Evolutionary conservation across 2,329 filamentous ascomycete genomes (phyloP).

Genomic region (Monilinia fructigena): DNA sequence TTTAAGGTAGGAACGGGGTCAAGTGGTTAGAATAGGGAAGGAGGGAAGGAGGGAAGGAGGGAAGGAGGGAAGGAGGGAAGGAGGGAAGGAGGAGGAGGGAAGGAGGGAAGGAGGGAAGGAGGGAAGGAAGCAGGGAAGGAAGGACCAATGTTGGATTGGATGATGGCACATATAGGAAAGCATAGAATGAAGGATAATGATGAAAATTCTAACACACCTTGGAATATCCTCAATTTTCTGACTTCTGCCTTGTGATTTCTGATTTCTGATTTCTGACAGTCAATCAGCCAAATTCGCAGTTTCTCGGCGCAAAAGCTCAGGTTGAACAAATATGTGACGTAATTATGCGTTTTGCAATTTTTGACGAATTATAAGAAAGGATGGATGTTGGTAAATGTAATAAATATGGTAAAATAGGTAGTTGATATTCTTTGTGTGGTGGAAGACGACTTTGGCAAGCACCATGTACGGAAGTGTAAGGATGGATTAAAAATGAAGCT

Average conservation of each 20-base stretch:
- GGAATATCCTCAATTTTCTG: neutral
- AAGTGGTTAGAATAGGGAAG: neutral
- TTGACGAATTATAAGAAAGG: neutral
- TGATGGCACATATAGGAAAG: neutral
- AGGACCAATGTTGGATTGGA: too few species aligned
- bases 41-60: neutral
- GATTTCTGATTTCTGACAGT: constrained; percentile 3
- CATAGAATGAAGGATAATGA: neutral
- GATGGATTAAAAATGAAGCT: too few species aligned
- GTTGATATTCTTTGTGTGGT: too few species aligned
- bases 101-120: neutral
- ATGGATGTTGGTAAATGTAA: too few species aligned
- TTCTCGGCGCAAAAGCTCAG: constrained; percentile 15
- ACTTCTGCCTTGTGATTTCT: constrained; percentile 1
- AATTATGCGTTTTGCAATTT: neutral
- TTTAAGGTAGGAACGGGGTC: constrained; percentile 1
- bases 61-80: too few species aligned
- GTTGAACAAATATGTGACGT: constrained; percentile 14
- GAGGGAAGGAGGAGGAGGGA: neutral
- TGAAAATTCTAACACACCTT: neutral
- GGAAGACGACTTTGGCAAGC: too few species aligned
- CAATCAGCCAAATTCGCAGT: neutral
- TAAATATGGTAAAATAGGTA: too few species aligned
- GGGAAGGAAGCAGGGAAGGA: too few species aligned
- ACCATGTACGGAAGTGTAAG: too few species aligned